These are phyloP conservation scores for Beauveria scarabaeidicola DNA, from an alignment of 2,329 filamentous ascomycete genomes.

Conservation along the genomic window DNA sequence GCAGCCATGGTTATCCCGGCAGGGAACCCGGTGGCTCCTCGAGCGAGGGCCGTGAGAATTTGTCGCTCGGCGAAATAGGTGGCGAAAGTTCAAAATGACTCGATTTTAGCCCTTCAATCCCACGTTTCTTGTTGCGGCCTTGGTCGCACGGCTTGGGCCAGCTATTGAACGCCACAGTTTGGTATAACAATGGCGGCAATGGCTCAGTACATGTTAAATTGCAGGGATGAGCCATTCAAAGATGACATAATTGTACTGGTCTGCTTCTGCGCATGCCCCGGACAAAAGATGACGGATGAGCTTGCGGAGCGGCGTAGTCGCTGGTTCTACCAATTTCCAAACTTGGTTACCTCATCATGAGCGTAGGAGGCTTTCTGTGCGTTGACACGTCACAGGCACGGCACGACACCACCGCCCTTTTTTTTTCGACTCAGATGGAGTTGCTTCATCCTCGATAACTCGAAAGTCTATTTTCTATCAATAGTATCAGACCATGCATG, in stretches of 20 bases:
- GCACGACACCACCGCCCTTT: background rate
- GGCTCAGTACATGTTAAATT: background rate
- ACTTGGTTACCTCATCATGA: no score
- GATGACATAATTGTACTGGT: no score
- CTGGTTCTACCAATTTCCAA: background rate
- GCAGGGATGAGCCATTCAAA: background rate
- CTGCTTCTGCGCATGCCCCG: background rate
- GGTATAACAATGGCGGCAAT: background rate
- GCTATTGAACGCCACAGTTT: constrained; percentile 1
- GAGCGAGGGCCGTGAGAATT: background rate
- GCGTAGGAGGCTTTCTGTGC: background rate
- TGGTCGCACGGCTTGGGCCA: background rate
- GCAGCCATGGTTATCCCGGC: background rate
- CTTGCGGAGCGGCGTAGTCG: background rate
- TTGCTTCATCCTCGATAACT: background rate
- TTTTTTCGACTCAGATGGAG: no score
- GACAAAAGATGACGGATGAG: no score
- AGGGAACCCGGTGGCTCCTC: background rate
- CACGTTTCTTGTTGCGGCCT: background rate
- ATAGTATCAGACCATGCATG: no score
- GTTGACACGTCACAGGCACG: background rate
- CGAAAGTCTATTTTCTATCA: no score
- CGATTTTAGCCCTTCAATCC: background rate
- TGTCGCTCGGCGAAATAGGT: background rate
- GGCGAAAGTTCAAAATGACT: background rate